Evolutionary conservation across 2,329 filamentous ascomycete genomes (phyloP).

Genomic region (Plenodomus tracheiphilus): DNA sequence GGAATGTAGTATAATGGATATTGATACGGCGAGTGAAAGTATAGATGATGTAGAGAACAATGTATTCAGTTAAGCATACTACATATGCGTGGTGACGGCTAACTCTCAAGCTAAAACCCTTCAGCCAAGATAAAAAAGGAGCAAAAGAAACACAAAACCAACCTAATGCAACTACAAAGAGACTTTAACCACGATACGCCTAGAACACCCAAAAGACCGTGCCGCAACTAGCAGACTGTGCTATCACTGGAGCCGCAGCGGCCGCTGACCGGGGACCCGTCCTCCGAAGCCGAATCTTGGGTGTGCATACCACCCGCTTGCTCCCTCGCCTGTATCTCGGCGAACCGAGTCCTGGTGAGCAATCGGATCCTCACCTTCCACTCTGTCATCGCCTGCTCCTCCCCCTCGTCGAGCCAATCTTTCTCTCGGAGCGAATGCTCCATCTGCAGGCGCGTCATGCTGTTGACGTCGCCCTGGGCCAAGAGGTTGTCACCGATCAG

Average conservation of each 20-base stretch:
- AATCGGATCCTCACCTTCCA: background rate
- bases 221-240: background rate
- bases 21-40: too few relatives aligned
- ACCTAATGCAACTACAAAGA: too few relatives aligned
- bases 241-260: background rate
- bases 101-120: too few relatives aligned
- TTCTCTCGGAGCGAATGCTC: background rate
- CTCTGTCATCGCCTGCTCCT: background rate
- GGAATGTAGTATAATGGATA: too few relatives aligned
- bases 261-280: background rate
- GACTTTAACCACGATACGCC: background rate
- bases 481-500: background rate
- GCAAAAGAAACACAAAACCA: too few relatives aligned
- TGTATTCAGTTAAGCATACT: too few relatives aligned
- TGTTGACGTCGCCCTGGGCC: background rate
- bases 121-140: too few relatives aligned
- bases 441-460: slow-evolving; percentile 1
- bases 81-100: too few relatives aligned
- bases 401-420: background rate
- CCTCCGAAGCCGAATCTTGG: background rate
- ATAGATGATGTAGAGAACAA: too few relatives aligned
- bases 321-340: background rate
- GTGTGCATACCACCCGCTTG: background rate
- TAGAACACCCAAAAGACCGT: background rate
- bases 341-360: background rate